Evolutionary conservation across 192 early-diverging fungal genomes (phyloP), one percentile per base, ranked within the genome.

Genomic region (Coemansia sp.): DNA sequence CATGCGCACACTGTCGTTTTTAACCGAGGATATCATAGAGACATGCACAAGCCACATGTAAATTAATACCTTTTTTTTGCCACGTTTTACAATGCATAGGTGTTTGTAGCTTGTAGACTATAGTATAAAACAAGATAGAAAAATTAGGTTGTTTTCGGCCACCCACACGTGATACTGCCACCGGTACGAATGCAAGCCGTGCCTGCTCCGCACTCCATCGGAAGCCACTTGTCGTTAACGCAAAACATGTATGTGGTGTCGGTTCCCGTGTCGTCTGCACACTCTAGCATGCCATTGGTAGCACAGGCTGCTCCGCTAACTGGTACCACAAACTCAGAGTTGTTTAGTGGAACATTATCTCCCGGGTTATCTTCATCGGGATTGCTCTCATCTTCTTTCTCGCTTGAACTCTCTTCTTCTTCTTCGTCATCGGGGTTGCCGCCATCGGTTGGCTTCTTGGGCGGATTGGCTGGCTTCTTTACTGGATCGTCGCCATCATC

Each of bases 231-330:
- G 6, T 18, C n/a, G 15, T 63, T 33, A 3, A 40, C 26, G 15
- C 61, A 63, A 19, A 63, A 19, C 38, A 40, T 29, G 39, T 63
- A 63, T 1, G 37, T 34, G n/a, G 61, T 14, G 3, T 34, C 54
- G 9, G 27, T 24, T 8, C 61, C 60, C 6, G 46, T 37, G 10
- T 41, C 19, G 27, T 29, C 57, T 8, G 12, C 26, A 17, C 57
- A 38, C 8, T 38, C 22, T 19, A 59, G 38, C 26, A 7, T 35
- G 33, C 58, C 58, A 18, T 32, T 14, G n/a, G 41, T 60, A 19
- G n/a, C 43, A 18, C 58, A 29, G 7, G 42, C 58, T 10, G 19
- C 21, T 8, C 29, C 27, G 21, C 3, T n/a, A 50, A 29, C 26
- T 7, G 46, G 46, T 15, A 6, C 24, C 14, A 50, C 24, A 50